Base-by-base conservation (phyloP, 805 yeast species). In the Saturnispora diversa region DNA sequence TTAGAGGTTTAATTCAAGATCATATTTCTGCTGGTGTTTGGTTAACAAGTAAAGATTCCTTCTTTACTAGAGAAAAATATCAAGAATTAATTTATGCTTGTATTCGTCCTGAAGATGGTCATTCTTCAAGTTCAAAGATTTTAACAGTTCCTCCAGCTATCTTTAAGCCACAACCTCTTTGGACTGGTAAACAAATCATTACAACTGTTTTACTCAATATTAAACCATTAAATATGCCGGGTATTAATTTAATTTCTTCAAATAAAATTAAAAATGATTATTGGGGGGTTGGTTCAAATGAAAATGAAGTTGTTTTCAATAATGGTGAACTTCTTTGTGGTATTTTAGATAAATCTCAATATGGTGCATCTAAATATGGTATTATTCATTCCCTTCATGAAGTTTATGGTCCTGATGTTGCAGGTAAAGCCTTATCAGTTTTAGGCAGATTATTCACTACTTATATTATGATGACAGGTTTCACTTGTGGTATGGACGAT, bases 401-500 rank as follows among this genome's bases (percentile, higher is more conserved):
- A 66, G 83, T 92, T 15, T 92, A 90, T 61, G 98, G 98, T 11
- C 80, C 96, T 9, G 75, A 74, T 37, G 74, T 80, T 53, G 96
- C 97, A 16, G 96, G 97, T 45, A 81, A 84, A 56, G 74, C 92
- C 5, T 68, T 92, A 36, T 82, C 94, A 37, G 94, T 90, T n/a
- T 71, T 92, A 46, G 97, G 98, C 49, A 75, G 98, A 55, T 70
- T 92, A 41, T 90, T 94, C 66, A 94, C 99, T 17, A 86, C 84
- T 62, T 92, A 86, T 62, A 87, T 82, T 55, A 88, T 82, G 75
- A 73, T 77, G 67, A 83, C 85, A 43, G 97, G 96, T 1, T 84
- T 92, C 59, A 92, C 98, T 6, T 92, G 99, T 79, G 98, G 99
- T 74, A 94, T 92, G 98, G 99, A 92, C 61, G 99, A 92, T 68